These are phyloP conservation scores for Mollisiaceae sp. DNA, from an alignment of 2,329 filamentous ascomycete species.

Conservation along the genomic window DNA sequence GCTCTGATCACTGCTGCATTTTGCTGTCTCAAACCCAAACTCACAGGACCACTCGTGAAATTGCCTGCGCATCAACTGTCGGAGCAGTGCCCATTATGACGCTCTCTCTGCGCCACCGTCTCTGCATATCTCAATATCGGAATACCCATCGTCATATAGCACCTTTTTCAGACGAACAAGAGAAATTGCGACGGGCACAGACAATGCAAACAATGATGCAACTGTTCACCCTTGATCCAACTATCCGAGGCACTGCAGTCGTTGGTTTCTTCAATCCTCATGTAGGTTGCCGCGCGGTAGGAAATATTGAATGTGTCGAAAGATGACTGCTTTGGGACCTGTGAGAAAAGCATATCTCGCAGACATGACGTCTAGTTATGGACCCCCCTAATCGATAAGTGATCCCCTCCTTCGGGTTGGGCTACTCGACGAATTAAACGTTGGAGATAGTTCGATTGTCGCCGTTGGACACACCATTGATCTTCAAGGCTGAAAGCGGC, in stretches of 20 bases:
- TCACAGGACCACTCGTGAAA: slow-evolving; percentile 20
- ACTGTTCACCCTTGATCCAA: slow-evolving; percentile 8
- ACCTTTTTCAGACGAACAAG: slow-evolving; percentile 7
- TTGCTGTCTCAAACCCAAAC: slow-evolving; percentile 13
- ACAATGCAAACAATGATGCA: slow-evolving; percentile 23
- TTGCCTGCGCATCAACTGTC: slow-evolving; percentile 14
- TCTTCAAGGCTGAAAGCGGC: slow-evolving; percentile 19
- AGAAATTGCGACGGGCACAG: slow-evolving; percentile 9
- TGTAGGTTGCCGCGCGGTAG: slow-evolving; percentile 36
- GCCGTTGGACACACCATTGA: slow-evolving; percentile 18
- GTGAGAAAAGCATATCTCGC: slow-evolving; percentile 16
- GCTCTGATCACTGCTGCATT: slow-evolving; percentile 22
- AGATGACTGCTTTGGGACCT: slow-evolving; percentile 21
- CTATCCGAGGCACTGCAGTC: slow-evolving; percentile 14
- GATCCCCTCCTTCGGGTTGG: slow-evolving; percentile 26
- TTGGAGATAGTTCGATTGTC: slow-evolving; percentile 18
- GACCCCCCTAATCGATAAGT: slow-evolving; percentile 32
- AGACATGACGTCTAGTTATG: slow-evolving; percentile 27
- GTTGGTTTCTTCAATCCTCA: slow-evolving; percentile 21
- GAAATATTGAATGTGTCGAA: slow-evolving; percentile 30
- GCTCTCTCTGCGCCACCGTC: slow-evolving; percentile 10
- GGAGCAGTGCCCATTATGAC: slow-evolving; percentile 2
- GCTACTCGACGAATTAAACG: slow-evolving; percentile 16
- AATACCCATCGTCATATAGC: slow-evolving; percentile 11
- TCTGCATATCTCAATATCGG: slow-evolving; percentile 9